Evolutionary conservation across 176 grass and related monocot genomes (phyloP).

Genomic region (Bromus sterilis): DNA sequence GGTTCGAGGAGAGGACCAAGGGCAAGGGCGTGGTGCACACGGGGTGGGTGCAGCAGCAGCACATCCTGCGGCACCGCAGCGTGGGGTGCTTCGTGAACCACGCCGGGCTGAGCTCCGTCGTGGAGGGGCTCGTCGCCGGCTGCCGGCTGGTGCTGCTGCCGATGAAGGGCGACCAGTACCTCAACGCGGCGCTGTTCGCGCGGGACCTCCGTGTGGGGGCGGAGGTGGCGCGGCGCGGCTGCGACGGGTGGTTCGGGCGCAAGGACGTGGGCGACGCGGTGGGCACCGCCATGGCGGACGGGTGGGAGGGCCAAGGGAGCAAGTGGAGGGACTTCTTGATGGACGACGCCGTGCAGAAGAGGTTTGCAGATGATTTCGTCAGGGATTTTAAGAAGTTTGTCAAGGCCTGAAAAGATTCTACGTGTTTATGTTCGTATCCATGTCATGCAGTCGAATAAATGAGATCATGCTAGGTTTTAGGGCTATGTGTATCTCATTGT

Average conservation of each 20-base stretch:
- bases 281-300: not conserved
- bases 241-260: conserved; percentile 10
- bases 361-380: conserved; percentile 11
- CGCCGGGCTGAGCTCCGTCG: conserved; percentile 33
- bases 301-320: not conserved
- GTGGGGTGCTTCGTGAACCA: conserved; percentile 54
- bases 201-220: conserved; percentile 21
- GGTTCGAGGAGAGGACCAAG: not conserved
- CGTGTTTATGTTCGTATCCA: too few species aligned
- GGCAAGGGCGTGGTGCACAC: not conserved
- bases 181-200: conserved; percentile 13
- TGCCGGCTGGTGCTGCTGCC: not conserved
- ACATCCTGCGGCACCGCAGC: conserved; percentile 8
- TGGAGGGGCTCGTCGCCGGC: not conserved
- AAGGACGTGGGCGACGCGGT: conserved; percentile 13
- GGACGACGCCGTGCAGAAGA: conserved; percentile 17
- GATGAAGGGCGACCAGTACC: not conserved
- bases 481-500: too few species aligned
- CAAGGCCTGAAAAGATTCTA: not conserved
- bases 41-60: not conserved
- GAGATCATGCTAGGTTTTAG: too few species aligned
- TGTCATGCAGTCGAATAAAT: not conserved
- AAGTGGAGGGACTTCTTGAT: conserved; percentile 39
- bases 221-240: not conserved
- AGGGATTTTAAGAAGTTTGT: conserved; percentile 11